Percentiles rank a stretch among this genome's conserved stretches.
These are phyloP conservation scores for Phanerochaete sordida DNA, from an alignment of 768 basidiomycete species.

Conservation along the genomic window DNA sequence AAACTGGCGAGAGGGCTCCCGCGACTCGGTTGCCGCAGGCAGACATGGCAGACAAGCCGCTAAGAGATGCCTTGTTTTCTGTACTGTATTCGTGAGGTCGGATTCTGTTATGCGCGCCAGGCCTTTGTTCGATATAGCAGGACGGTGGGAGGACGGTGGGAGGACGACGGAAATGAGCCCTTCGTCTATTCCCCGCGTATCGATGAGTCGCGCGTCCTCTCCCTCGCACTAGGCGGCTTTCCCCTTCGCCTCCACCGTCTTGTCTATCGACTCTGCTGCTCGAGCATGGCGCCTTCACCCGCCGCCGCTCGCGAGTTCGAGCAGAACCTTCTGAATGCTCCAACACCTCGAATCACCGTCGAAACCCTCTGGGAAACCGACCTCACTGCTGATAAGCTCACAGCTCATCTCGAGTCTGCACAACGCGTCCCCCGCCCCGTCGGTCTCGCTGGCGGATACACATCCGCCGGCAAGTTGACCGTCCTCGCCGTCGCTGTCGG, in stretches of 20 bases:
- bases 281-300: not conserved
- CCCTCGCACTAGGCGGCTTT: not conserved
- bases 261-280: not conserved
- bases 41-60: too few species aligned
- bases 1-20: too few species aligned
- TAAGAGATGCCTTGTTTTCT: too few species aligned
- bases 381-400: conserved; percentile 16
- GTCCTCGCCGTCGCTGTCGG: conserved; percentile 45
- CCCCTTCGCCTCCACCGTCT: not conserved
- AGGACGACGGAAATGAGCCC: not conserved
- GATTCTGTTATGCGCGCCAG: too few species aligned
- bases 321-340: conserved; percentile 27
- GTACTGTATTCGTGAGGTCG: too few species aligned
- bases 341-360: conserved; percentile 17
- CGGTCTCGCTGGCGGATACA: conserved; percentile 51
- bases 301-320: conserved; percentile 1
- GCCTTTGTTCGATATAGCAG: not conserved
- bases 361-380: conserved; percentile 18
- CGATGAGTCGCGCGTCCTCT: not conserved
- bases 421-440: conserved; percentile 25
- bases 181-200: not conserved
- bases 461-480: conserved; percentile 36
- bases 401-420: conserved; percentile 9
- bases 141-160: not conserved
- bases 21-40: too few species aligned